Evolutionary conservation across 1,139 yeast species (phyloP).

Genomic region (Groenewaldozyma sp.): DNA sequence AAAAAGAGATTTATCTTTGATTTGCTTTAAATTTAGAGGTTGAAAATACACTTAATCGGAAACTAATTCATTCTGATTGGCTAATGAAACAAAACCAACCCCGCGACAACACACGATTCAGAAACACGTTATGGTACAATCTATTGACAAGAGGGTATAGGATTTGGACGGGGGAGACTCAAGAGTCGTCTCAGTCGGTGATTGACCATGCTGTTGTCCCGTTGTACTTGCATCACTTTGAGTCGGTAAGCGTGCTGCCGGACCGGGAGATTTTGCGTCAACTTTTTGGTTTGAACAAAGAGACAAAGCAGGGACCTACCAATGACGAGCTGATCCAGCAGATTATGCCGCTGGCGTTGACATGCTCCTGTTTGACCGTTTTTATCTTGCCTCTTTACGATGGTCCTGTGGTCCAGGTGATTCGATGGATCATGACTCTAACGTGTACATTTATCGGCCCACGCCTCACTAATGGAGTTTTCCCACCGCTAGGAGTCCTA

Average conservation of each 20-base stretch:
- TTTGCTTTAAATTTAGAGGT: too few relatives aligned
- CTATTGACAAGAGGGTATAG: conserved; percentile 10
- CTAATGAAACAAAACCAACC: too few relatives aligned
- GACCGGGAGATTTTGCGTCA: conserved; percentile 9
- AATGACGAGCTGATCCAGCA: conserved; percentile 11
- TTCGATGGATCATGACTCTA: conserved; percentile 19
- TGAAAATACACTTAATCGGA: too few relatives aligned
- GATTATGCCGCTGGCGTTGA: conserved; percentile 15
- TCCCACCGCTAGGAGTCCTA: conserved; percentile 18
- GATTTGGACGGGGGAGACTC: conserved; percentile 10
- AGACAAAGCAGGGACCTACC: not conserved
- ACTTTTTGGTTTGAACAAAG: conserved; percentile 5
- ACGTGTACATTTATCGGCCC: conserved; percentile 18
- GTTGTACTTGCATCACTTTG: conserved; percentile 12
- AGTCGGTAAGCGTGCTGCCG: conserved; percentile 12
- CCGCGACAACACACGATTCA: too few relatives aligned
- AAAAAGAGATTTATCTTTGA: too few relatives aligned
- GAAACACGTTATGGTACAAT: conserved; percentile 10
- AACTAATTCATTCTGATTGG: too few relatives aligned
- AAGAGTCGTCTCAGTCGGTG: conserved; percentile 9
- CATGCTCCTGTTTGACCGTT: conserved; percentile 16
- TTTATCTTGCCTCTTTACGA: conserved; percentile 19
- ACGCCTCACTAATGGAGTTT: conserved; percentile 15
- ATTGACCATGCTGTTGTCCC: conserved; percentile 13
- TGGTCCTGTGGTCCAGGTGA: conserved; percentile 11